These are phyloP conservation scores for Eucalyptus marginata DNA, from an alignment of 345 rosid species.

Conservation along the genomic window DNA sequence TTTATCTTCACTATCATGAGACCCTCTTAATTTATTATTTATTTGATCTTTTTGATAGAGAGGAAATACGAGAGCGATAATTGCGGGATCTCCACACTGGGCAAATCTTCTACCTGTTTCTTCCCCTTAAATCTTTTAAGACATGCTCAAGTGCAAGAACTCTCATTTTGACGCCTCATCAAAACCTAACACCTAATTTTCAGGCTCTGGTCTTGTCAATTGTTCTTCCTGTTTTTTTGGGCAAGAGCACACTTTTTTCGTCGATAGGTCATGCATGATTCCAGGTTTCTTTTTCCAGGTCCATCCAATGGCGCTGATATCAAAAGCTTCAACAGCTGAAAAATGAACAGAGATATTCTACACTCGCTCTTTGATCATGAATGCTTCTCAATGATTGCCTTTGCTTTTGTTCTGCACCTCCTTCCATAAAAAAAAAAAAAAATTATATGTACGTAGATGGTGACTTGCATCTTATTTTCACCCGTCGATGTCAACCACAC, in stretches of 20 bases:
- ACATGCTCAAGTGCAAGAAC: too few species aligned
- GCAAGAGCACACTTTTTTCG: not conserved
- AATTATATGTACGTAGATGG: too few species aligned
- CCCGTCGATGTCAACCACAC: not conserved
- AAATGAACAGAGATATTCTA: not conserved
- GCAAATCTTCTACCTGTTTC: rapidly evolving
- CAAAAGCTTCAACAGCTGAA: not conserved
- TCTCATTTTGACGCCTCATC: not conserved
- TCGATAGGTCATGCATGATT: not conserved
- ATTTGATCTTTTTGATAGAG: rapidly evolving
- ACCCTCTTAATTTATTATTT: rapidly evolving
- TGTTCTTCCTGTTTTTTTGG: not conserved
- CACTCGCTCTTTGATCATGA: not conserved
- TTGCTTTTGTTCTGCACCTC: not conserved
- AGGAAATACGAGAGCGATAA: rapidly evolving
- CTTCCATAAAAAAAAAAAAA: not conserved
- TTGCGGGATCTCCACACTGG: rapidly evolving
- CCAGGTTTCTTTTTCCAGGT: not conserved
- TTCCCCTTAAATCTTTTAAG: too few species aligned
- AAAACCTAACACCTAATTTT: not conserved
- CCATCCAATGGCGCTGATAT: not conserved
- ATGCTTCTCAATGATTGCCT: not conserved
- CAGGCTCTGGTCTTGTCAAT: not conserved
- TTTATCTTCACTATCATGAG: rapidly evolving
- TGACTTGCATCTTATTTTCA: not conserved